These are phyloP conservation scores for Tylopilus subfusipes DNA, from an alignment of 768 basidiomycete genomes.

Conservation along the genomic window DNA sequence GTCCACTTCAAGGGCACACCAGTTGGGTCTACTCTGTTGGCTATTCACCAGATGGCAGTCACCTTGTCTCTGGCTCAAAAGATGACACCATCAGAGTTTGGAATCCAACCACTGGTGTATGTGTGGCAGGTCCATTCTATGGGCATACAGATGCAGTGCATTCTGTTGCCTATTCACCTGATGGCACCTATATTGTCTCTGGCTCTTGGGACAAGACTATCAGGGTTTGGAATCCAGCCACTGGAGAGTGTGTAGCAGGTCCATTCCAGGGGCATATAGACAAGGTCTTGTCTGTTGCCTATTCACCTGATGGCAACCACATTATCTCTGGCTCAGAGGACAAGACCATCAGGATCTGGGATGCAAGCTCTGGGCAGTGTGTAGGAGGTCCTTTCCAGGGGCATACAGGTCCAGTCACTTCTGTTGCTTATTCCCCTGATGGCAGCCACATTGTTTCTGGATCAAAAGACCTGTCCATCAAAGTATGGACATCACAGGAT, in stretches of 20 bases:
- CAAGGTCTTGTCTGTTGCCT: slow-evolving; percentile 7
- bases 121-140: slow-evolving; percentile 17
- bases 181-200: slow-evolving; percentile 21
- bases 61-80: slow-evolving; percentile 18
- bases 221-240: slow-evolving; percentile 17
- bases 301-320: slow-evolving; percentile 16
- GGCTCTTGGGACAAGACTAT: slow-evolving; percentile 25
- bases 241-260: slow-evolving; percentile 18
- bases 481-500: slow-evolving; percentile 3
- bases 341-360: slow-evolving; percentile 16
- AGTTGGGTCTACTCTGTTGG: slow-evolving; percentile 11
- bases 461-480: slow-evolving; percentile 13
- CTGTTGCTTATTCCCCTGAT: slow-evolving; percentile 17
- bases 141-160: slow-evolving; percentile 17
- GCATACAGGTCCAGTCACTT: slow-evolving; percentile 1
- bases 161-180: slow-evolving; percentile 23
- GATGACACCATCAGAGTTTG: slow-evolving; percentile 25
- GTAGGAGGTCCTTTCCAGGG: slow-evolving; percentile 15
- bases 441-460: slow-evolving; percentile 16
- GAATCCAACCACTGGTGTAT: slow-evolving; percentile 12
- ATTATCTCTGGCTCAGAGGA: slow-evolving; percentile 21
- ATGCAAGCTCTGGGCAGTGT: slow-evolving; percentile 14
- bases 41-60: slow-evolving; percentile 29
- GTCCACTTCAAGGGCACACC: slow-evolving; percentile 5
- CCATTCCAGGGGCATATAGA: slow-evolving; percentile 21